Evolutionary conservation across 495 filamentous ascomycete species (phyloP), one percentile per base, ranked within the genome.

Genomic region (Aspergillus funiculosus): DNA sequence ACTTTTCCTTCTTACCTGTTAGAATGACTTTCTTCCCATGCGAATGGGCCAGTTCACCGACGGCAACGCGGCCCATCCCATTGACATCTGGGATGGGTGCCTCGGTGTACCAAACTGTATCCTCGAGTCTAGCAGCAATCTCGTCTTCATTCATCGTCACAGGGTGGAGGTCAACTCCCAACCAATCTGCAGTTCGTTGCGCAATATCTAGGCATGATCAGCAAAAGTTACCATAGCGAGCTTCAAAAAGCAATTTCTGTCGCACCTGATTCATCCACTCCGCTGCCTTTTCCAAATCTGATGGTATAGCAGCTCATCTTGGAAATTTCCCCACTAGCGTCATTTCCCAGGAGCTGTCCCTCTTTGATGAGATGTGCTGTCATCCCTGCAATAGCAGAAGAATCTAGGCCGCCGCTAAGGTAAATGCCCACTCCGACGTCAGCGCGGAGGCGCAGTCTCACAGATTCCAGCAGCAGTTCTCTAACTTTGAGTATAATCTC

Each of bases 351-450:
- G 25, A 52, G 52, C 5, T 57, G 52, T 13, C 62, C 64, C 29
- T 76, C 56, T 17, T 65, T 54, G 1, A 71, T 56, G 2, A 77
- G 66, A 46, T 76, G 60, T 1, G 62, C 63, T 17, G 70, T 69
- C 53, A 79, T 78, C 10, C 76, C 73, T 11, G 74, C 76, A 21
- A 78, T 56, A 5, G 65, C 63, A 0, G 73, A 73, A 4, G 69
- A 74, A 48, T 77, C 76, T 21, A 80, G 59, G 2, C 76, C 76
- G n/a, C 76, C 76, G 18, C 61, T 69, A 1, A 78, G 56, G 41
- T 72, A 75, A 31, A 79, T 57, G 1, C 74, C 75, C 5, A 79
- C 60, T 5, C 67, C 66, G 0, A 78, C 76, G 54, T 79, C 75
- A 2, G 75, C 74, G 15, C 72, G 63, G 21, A 78, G 59, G 8